A percentile compares a stretch with the other conserved stretches of the same genome.
These are phyloP conservation scores for Phyllosticta paracitricarpa DNA, from an alignment of 2,329 filamentous ascomycete species.

Conservation along the genomic window DNA sequence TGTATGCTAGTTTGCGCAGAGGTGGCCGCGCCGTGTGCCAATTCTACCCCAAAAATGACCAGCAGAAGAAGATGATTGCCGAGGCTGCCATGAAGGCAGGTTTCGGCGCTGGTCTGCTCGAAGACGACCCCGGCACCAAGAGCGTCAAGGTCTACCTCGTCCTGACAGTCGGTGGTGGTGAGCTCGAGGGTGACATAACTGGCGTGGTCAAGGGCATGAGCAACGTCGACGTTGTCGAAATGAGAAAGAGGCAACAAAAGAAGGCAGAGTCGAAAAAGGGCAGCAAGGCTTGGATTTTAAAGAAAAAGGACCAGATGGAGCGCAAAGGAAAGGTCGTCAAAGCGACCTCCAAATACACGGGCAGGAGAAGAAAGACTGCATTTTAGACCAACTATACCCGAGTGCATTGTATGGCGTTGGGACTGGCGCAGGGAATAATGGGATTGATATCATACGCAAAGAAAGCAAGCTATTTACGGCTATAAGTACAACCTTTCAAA, in stretches of 20 bases:
- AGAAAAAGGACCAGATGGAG: constrained; percentile 90
- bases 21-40: constrained; percentile 90
- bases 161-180: constrained; percentile 71
- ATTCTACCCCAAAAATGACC: constrained; percentile 95
- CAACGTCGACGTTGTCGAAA: constrained; percentile 63
- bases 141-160: constrained; percentile 95
- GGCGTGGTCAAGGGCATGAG: constrained; percentile 85
- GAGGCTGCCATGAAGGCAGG: constrained; percentile 84
- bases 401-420: constrained; percentile 15
- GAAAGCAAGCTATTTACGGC: constrained; percentile 31
- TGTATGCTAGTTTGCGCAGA: constrained; percentile 74
- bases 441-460: constrained; percentile 16
- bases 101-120: constrained; percentile 87
- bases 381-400: constrained; percentile 45
- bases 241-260: constrained; percentile 40
- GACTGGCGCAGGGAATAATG: constrained; percentile 17
- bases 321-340: constrained; percentile 93
- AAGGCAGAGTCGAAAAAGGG: constrained; percentile 61
- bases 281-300: constrained; percentile 71
- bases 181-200: constrained; percentile 62
- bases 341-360: constrained; percentile 84
- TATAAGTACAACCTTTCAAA: constrained; percentile 31
- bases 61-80: constrained; percentile 85
- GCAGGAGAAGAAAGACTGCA: constrained; percentile 68
- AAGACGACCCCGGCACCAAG: constrained; percentile 94